Conservation (phyloP, 495 filamentous ascomycete species). For the Parmelia sp. region DNA sequence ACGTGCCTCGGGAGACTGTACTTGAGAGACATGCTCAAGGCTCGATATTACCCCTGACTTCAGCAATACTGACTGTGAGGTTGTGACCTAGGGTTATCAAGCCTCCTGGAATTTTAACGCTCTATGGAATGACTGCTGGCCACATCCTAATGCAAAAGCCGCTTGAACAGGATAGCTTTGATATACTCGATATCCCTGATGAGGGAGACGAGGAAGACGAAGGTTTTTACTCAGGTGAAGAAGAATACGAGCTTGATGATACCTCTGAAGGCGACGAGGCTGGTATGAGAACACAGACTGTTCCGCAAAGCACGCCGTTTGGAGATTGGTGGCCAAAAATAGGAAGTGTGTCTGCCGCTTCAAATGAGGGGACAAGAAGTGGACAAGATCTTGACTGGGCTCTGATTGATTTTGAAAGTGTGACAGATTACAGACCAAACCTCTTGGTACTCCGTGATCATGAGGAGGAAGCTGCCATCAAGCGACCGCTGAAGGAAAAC, state of each 20-base stretch:
- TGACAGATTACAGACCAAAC: not conserved
- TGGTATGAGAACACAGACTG: not conserved
- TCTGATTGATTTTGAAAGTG: conserved; percentile 2
- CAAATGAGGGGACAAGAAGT: not conserved
- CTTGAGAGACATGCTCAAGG: not conserved
- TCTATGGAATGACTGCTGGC: conserved; percentile 13
- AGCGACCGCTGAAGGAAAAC: not conserved
- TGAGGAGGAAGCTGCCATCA: not conserved
- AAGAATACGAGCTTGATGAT: conserved; percentile 6
- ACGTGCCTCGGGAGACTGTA: not conserved
- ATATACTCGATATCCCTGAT: not conserved
- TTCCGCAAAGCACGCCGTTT: not conserved
- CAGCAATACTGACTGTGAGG: not conserved
- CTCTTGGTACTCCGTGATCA: not conserved
- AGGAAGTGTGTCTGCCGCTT: not conserved
- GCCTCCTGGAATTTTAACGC: not conserved
- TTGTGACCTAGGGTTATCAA: not conserved
- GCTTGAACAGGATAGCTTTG: not conserved
- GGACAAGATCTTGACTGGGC: conserved; percentile 8
- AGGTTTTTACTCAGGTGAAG: not conserved
- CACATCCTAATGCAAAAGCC: not conserved
- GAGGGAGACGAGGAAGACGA: not conserved
- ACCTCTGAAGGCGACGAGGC: not conserved
- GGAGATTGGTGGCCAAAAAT: not conserved
- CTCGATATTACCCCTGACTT: not conserved